Percentiles rank a stretch among this genome's conserved stretches.
Evolutionary conservation across 2,329 filamentous ascomycete species (phyloP).

Genomic region (Colletotrichum tofieldiae): DNA sequence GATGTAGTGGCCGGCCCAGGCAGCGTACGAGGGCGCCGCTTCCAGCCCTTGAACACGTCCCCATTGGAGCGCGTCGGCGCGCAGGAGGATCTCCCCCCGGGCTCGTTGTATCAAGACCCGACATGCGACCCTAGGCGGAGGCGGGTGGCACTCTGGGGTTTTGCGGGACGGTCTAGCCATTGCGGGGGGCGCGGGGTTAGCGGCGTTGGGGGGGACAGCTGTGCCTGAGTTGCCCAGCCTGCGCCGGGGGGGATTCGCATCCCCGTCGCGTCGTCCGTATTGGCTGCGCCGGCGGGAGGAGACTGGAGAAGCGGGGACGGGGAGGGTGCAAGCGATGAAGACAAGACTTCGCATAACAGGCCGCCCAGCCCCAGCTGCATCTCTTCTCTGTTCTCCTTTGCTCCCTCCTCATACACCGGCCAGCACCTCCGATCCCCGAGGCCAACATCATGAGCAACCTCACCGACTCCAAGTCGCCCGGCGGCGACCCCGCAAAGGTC

Average conservation of each 20-base stretch:
- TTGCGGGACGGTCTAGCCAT: conserved; percentile 16
- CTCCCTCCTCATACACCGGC: not conserved
- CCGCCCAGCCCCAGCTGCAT: not conserved
- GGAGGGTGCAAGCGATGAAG: not conserved
- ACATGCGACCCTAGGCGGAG: conserved; percentile 15
- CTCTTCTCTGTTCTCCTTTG: not conserved
- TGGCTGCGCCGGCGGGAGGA: conserved; percentile 16
- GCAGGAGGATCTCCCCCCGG: conserved; percentile 16
- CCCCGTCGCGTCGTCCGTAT: conserved; percentile 24
- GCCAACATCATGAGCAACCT: conserved; percentile 25
- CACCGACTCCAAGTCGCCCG: conserved; percentile 35
- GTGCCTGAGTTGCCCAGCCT: conserved; percentile 17
- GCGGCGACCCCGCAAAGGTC: conserved; percentile 30
- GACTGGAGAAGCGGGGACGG: conserved; percentile 1
- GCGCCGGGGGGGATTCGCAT: conserved; percentile 17
- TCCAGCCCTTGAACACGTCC: conserved; percentile 6
- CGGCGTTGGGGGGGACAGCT: conserved; percentile 1
- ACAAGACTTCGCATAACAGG: conserved; percentile 34
- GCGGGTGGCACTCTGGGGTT: conserved; percentile 37
- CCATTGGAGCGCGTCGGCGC: conserved; percentile 38
- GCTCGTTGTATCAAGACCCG: conserved; percentile 35
- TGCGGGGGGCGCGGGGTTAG: conserved; percentile 34
- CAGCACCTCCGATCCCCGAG: not conserved
- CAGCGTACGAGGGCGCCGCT: conserved; percentile 5
- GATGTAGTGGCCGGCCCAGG: not conserved